A percentile compares a stretch with the other conserved stretches of the same genome.
Evolutionary conservation across 2,329 filamentous ascomycete genomes (phyloP).

Genomic region (Paracoccidioides lutzii): DNA sequence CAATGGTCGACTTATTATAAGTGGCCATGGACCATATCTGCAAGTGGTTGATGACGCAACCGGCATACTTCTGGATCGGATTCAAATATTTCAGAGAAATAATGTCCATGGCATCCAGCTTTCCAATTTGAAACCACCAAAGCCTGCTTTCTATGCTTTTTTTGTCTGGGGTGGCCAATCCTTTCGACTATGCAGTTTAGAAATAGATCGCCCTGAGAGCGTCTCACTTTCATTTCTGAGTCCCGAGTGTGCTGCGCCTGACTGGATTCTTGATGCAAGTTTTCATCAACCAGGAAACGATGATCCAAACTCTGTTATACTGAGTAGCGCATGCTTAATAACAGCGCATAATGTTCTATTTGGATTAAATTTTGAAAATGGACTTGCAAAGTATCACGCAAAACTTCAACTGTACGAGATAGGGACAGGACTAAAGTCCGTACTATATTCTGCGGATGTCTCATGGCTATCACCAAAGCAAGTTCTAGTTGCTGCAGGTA

Average conservation of each 20-base stretch:
- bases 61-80: conserved; percentile 18
- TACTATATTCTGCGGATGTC: conserved; percentile 74
- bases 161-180: conserved; percentile 60
- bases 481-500: conserved; percentile 72
- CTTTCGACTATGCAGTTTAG: conserved; percentile 33
- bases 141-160: conserved; percentile 13
- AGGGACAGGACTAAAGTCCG: conserved; percentile 53
- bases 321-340: conserved; percentile 45
- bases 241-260: conserved; percentile 41
- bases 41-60: conserved; percentile 22
- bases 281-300: conserved; percentile 31
- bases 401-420: conserved; percentile 24
- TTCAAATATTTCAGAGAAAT: conserved; percentile 25
- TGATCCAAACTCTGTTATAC: conserved; percentile 15
- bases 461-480: conserved; percentile 45
- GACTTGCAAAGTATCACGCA: conserved; percentile 11
- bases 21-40: conserved; percentile 28
- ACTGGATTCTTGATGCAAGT: conserved; percentile 65
- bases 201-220: not conserved
- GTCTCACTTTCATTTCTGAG: conserved; percentile 20
- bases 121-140: conserved; percentile 11
- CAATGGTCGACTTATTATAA: conserved; percentile 21
- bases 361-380: conserved; percentile 28
- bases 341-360: conserved; percentile 81
- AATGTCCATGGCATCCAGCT: conserved; percentile 27